Conservation (phyloP, 2,329 filamentous ascomycete species). For the Paradendryphiella salina region DNA sequence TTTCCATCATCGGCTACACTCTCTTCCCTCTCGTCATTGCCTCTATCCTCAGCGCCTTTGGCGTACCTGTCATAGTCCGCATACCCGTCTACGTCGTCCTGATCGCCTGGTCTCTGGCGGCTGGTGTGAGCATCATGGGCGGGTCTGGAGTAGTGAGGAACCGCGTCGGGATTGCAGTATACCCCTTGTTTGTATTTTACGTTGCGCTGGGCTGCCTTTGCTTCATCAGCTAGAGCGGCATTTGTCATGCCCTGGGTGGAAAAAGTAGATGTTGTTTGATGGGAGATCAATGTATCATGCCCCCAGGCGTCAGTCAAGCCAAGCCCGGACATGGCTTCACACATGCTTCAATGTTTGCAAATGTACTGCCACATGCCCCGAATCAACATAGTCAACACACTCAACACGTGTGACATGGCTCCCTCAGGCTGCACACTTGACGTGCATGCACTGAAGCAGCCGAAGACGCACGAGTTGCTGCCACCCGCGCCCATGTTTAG, state of each 20-base stretch:
- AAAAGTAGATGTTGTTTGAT: neutral
- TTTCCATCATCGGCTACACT: slow-evolving; percentile 98
- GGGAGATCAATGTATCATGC: neutral
- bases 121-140: slow-evolving; percentile 92
- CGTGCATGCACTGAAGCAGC: slow-evolving; percentile 12
- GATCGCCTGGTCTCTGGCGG: slow-evolving; percentile 89
- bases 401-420: neutral
- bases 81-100: slow-evolving; percentile 90
- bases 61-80: slow-evolving; percentile 75
- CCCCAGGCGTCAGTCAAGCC: slow-evolving; percentile 16
- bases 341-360: neutral
- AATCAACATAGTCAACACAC: neutral
- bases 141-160: slow-evolving; percentile 96
- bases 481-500: slow-evolving; percentile 24
- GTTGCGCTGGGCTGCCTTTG: slow-evolving; percentile 89
- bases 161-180: slow-evolving; percentile 89
- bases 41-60: slow-evolving; percentile 80
- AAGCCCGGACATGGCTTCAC: neutral
- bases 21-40: slow-evolving; percentile 96
- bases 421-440: neutral
- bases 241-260: slow-evolving; percentile 9
- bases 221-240: slow-evolving; percentile 77
- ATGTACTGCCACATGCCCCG: neutral
- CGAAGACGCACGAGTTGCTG: slow-evolving; percentile 9
- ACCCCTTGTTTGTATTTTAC: slow-evolving; percentile 94